These are phyloP conservation scores for Xylaria intraflava DNA, from an alignment of 495 filamentous ascomycete species.

Conservation along the genomic window DNA sequence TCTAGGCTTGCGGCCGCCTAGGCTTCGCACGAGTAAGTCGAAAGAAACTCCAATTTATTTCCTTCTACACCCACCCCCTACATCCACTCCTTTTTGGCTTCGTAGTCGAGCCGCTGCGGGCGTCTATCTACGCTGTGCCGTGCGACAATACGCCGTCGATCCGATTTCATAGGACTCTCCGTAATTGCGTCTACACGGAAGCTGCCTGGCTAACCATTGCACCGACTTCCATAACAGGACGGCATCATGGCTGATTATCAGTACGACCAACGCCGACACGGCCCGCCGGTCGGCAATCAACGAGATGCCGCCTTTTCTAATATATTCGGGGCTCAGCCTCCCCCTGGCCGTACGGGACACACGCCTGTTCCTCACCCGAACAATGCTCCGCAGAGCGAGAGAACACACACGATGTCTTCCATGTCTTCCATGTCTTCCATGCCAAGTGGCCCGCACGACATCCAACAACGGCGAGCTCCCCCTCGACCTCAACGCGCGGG, in stretches of 20 bases:
- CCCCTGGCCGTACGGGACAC: constrained; percentile 79
- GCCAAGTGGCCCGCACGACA: constrained; percentile 49
- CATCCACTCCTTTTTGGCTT: not conserved
- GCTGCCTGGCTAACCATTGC: constrained; percentile 5
- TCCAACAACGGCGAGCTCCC: constrained; percentile 54
- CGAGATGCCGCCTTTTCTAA: constrained; percentile 93
- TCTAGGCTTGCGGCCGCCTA: constrained; percentile 29
- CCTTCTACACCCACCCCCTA: constrained; percentile 1
- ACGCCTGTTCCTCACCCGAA: constrained; percentile 65
- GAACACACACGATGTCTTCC: constrained; percentile 85
- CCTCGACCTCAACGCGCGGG: constrained; percentile 52
- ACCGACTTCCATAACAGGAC: constrained; percentile 14
- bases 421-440: constrained; percentile 49
- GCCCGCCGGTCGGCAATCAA: constrained; percentile 63
- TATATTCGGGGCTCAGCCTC: constrained; percentile 87
- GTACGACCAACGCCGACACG: constrained; percentile 63
- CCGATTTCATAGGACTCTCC: not conserved
- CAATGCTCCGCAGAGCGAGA: constrained; percentile 45
- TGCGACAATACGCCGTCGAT: constrained; percentile 15
- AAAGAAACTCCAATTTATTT: not conserved
- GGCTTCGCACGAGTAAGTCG: constrained; percentile 27
- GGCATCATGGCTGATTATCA: constrained; percentile 80
- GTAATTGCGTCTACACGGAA: constrained; percentile 1
- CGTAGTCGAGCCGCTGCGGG: not conserved
- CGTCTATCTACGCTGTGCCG: constrained; percentile 4